Base-by-base conservation (phyloP, 805 yeast species). In the Clavispora asparagi region DNA sequence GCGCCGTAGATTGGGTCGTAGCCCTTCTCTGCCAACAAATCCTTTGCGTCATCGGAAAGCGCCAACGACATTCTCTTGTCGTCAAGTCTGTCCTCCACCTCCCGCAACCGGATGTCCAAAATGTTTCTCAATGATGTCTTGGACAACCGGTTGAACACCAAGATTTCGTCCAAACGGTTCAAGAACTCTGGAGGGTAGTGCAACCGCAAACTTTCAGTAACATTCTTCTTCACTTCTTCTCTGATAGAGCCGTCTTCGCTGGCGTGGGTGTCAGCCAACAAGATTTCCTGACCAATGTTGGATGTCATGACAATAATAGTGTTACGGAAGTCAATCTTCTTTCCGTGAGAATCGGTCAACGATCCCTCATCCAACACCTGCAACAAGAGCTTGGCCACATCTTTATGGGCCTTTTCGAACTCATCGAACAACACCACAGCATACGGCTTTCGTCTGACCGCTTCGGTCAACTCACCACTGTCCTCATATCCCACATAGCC, bases 401-500 rank as follows among this genome's bases (percentile, higher is more conserved):
- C 99, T 2, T 90, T 85, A 64, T 94, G 98, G 0, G 99, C 98
- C 66, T 92, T 92, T 59, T 92, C 99, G 65, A 92, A 88, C 69
- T 92, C 99, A 66, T 92, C 99, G 63, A 92, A 94, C 47, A 92
- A 69, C 1, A 92, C 85, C 26, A 92, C 96, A 0, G 97, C 78
- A 56, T 92, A 92, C 8, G 99, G 99, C 60, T 90, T 91, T 58
- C 98, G 79, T 61, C 97, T 79, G 9, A 94, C 95, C 6, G 96
- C 96, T 65, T 94, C 98, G 1, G 99, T 94, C 52, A 94, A 74
- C 66, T 94, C 98, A 43, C 99, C 99, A 62, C 90, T 87, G 57
- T 87, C 94, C 60, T 92, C 99, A 68, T 90, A 91, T 44, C 97
- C 94, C 19, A 92, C 97, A 63, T 92, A 92, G 7, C 98, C 97